Conservation (phyloP, 345 rosid species). For the Erodium maritimum region DNA sequence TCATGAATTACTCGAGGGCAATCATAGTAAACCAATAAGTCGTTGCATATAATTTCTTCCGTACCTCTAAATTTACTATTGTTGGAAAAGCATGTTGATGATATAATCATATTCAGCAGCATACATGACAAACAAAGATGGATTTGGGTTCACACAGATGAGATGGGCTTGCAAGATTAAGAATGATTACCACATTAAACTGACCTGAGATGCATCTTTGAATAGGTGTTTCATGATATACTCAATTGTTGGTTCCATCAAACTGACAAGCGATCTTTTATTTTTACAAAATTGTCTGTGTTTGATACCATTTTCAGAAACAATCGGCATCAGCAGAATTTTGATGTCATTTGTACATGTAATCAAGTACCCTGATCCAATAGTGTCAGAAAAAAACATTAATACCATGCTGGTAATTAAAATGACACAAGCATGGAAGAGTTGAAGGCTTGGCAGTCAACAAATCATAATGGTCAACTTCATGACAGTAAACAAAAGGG, state of each 20-base stretch:
- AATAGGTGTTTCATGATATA: constrained; percentile 57
- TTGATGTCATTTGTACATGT: constrained; percentile 57
- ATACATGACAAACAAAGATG: background rate
- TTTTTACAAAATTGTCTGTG: constrained; percentile 28
- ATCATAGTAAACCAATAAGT: background rate
- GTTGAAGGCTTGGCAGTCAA: no score
- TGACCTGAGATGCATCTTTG: constrained; percentile 55
- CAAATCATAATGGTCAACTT: no score
- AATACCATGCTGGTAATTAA: constrained; percentile 5
- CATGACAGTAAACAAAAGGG: no score
- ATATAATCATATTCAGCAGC: background rate
- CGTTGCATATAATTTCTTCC: no score
- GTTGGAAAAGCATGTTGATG: no score
- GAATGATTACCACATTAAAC: constrained; percentile 13
- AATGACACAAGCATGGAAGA: background rate
- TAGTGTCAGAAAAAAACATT: constrained; percentile 11
- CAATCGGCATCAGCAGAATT: constrained; percentile 30
- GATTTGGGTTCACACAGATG: background rate
- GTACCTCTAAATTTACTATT: background rate
- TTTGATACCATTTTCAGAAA: constrained; percentile 26
- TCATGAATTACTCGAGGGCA: background rate
- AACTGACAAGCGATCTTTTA: constrained; percentile 38
- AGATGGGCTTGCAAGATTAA: constrained; percentile 1
- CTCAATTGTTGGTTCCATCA: constrained; percentile 79
- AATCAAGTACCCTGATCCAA: constrained; percentile 39